Conservation (phyloP, 1,284 basidiomycete species). For the Schizophyllum amplum region DNA sequence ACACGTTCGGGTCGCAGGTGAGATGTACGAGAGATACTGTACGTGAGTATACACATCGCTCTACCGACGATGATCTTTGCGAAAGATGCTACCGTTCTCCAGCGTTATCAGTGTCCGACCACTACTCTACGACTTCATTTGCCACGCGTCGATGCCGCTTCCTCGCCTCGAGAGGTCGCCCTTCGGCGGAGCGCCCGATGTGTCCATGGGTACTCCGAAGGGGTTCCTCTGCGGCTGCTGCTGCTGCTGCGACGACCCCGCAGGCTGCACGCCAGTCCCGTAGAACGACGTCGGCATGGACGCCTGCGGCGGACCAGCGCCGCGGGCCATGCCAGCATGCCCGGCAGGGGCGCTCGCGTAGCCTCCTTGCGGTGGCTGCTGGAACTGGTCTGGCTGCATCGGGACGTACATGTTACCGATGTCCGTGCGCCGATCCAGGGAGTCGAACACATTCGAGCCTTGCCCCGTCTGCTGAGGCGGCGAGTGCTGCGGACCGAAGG, state of each 20-base stretch:
- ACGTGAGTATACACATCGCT: not conserved
- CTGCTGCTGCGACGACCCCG: slow-evolving; percentile 30
- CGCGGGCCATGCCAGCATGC: slow-evolving; percentile 23
- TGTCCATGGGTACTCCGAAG: slow-evolving; percentile 35
- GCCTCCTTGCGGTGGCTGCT: slow-evolving; percentile 37
- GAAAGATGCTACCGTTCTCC: not conserved
- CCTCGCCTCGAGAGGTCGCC: slow-evolving; percentile 42
- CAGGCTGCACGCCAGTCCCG: slow-evolving; percentile 44
- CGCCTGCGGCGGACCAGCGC: slow-evolving; percentile 41
- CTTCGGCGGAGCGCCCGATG: slow-evolving; percentile 26
- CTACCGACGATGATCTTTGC: not conserved
- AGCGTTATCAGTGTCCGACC: not conserved
- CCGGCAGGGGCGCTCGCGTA: slow-evolving; percentile 20
- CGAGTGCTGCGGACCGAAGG: slow-evolving; percentile 43
- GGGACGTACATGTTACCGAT: slow-evolving; percentile 65
- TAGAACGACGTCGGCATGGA: slow-evolving; percentile 59
- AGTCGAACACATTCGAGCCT: slow-evolving; percentile 21
- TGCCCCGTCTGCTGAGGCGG: not conserved
- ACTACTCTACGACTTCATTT: slow-evolving; percentile 35
- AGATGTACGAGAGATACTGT: not conserved
- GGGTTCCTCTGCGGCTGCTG: slow-evolving; percentile 45
- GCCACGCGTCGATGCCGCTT: slow-evolving; percentile 71
- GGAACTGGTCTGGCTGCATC: slow-evolving; percentile 72
- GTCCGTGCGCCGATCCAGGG: slow-evolving; percentile 47
- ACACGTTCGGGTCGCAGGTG: not conserved